Percentiles rank a stretch among this genome's conserved stretches.
These are phyloP conservation scores for Aspergillus cavernicola DNA, from an alignment of 495 filamentous ascomycete genomes.

Conservation along the genomic window DNA sequence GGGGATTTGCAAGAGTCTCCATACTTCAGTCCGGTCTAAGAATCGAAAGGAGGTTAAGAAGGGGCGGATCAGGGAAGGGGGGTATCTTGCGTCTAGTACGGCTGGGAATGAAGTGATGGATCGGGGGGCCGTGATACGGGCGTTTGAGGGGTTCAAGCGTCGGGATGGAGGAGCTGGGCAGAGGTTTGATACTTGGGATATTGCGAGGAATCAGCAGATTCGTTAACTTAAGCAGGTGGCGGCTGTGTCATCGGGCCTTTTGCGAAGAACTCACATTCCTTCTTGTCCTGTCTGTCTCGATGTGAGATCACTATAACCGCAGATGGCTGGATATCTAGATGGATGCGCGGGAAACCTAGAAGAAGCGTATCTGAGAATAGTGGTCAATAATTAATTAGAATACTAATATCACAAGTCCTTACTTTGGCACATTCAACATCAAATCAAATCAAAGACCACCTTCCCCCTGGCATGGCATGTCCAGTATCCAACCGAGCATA, in stretches of 20 bases:
- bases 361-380: too few relatives aligned
- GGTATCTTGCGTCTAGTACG: not conserved
- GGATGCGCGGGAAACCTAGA: too few relatives aligned
- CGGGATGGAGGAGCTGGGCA: not conserved
- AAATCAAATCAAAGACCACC: slow-evolving; percentile 32
- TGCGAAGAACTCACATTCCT: too few relatives aligned
- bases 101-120: not conserved
- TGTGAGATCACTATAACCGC: too few relatives aligned
- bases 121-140: slow-evolving; percentile 1
- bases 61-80: slow-evolving; percentile 16
- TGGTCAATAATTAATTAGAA: not conserved
- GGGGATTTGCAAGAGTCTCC: slow-evolving; percentile 24
- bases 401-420: not conserved
- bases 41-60: slow-evolving; percentile 20
- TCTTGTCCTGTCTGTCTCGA: too few relatives aligned
- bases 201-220: not conserved
- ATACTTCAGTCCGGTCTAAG: slow-evolving; percentile 20
- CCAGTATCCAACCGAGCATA: slow-evolving; percentile 42
- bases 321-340: too few relatives aligned
- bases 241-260: too few relatives aligned
- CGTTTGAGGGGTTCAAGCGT: not conserved
- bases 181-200: slow-evolving; percentile 10
- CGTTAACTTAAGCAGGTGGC: not conserved
- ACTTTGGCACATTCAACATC: slow-evolving; percentile 9
- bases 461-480: slow-evolving; percentile 26